Evolutionary conservation across 176 grass and related monocot species (phyloP), one percentile per base, ranked within the genome.

Genomic region (Panicum miliaceum): DNA sequence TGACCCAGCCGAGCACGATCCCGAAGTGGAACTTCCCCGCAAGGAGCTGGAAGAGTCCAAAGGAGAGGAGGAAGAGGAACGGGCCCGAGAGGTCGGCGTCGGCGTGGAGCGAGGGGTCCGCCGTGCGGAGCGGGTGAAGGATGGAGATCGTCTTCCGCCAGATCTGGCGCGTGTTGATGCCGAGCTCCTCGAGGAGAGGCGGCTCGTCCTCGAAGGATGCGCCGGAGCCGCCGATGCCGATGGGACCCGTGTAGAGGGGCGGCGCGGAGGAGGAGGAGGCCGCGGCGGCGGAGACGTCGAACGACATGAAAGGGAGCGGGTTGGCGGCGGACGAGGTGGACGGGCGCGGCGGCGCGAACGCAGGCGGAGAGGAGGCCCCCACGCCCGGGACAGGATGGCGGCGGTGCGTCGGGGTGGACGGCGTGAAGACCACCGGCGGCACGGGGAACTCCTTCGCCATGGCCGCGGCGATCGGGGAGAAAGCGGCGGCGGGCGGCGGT

Each of bases 151-250:
- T 93, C 85, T 97, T 97, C 86, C 92, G 89, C 95, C 92, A 94
- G 90, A 97, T 97, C 95, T 94, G 95, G 64, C 92, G 95, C 65
- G 95, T 94, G 61, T 94, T 97, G 92, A 97, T 97, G 84, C 95
- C 95, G 35, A 97, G 95, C 82, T 97, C 95, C 89, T 97, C 95
- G 47, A 97, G 88, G 20, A 97, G 95, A 67, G 95, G 92, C 25
- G 90, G 88, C 84, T 97, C 92, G 78, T 97, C 92, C 43, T 97
- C 95, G 79, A 97, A 97, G 46, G 90, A 90, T 38, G 82, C 77
- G 26, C 88, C 81, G 25, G 79, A 75, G 58, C 77, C 73, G 62
- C 79, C 81, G 51, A 84, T 42, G 26, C 79, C 85, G 37, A 92
- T 91, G 52, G 90, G 82, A 69, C 86, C 89, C 52, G 90, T 34